Percentiles rank a stretch among this genome's conserved stretches.
Evolutionary conservation across 208 protist genomes (phyloP).

Genomic region (Trichomonas gallinae): DNA sequence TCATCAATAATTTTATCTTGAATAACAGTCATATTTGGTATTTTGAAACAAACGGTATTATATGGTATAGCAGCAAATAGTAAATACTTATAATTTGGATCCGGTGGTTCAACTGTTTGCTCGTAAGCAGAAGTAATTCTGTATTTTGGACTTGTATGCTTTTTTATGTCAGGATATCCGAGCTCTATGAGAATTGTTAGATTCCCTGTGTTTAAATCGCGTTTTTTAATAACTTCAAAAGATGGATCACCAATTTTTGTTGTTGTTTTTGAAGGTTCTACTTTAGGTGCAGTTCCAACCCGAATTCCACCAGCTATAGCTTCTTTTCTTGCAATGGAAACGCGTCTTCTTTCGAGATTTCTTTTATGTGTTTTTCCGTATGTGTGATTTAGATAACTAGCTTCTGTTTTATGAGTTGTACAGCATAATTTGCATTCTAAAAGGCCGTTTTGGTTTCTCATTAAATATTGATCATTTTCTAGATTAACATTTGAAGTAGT

Average conservation of each 20-base stretch:
- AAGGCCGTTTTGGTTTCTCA: not conserved
- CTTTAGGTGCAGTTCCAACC: not conserved
- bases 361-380: conserved; percentile 2
- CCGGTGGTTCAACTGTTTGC: not conserved
- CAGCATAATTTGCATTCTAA: conserved; percentile 8
- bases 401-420: not conserved
- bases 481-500: not conserved
- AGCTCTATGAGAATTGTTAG: not conserved
- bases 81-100: not conserved
- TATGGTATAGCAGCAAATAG: conserved; percentile 16
- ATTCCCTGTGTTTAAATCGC: not conserved
- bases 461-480: conserved; percentile 6
- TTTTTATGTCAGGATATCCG: not conserved
- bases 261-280: not conserved
- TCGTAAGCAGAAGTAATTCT: not conserved
- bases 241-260: conserved; percentile 4
- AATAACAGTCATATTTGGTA: not conserved
- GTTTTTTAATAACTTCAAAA: not conserved
- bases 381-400: conserved; percentile 5
- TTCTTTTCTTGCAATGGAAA: not conserved
- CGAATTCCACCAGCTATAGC: not conserved
- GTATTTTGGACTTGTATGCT: not conserved
- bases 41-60: conserved; percentile 22
- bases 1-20: conserved; percentile 15
- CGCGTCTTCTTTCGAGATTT: conserved; percentile 14